Percentiles rank a stretch among this genome's conserved stretches.
These are phyloP conservation scores for Herpotrichia juniperi DNA, from an alignment of 2,329 filamentous ascomycete genomes.

Conservation along the genomic window DNA sequence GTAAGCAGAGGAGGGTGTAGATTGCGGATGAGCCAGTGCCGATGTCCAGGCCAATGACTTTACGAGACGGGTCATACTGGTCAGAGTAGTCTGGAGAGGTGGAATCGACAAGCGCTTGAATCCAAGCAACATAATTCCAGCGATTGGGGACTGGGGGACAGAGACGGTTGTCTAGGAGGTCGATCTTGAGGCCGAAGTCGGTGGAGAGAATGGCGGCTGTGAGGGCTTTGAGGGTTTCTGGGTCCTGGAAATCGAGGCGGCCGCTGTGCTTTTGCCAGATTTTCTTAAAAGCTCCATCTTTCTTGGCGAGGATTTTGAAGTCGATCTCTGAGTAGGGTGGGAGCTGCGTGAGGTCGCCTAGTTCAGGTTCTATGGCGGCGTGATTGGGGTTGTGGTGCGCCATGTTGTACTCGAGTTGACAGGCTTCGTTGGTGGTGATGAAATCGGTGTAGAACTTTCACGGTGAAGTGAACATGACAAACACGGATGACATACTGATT, in stretches of 20 bases:
- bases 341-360: background rate
- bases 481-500: too few relatives aligned
- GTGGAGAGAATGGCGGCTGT: constrained; percentile 77
- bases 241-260: constrained; percentile 81
- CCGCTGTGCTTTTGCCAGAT: constrained; percentile 52
- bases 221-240: constrained; percentile 73
- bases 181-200: constrained; percentile 75
- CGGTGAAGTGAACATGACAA: too few relatives aligned
- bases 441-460: too few relatives aligned
- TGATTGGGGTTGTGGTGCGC: background rate
- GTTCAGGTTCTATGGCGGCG: background rate
- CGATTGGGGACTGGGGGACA: constrained; percentile 80
- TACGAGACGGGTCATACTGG: constrained; percentile 56
- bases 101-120: constrained; percentile 80
- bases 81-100: constrained; percentile 57
- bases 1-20: constrained; percentile 82
- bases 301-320: constrained; percentile 65
- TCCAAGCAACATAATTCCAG: constrained; percentile 89
- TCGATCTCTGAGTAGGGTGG: constrained; percentile 62
- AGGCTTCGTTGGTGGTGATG: too few relatives aligned
- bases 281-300: constrained; percentile 65
- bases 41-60: constrained; percentile 77
- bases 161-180: constrained; percentile 77
- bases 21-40: constrained; percentile 92
- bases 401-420: background rate